Evolutionary conservation across 2,329 filamentous ascomycete species (phyloP).

Genomic region (Beauveria sp.): DNA sequence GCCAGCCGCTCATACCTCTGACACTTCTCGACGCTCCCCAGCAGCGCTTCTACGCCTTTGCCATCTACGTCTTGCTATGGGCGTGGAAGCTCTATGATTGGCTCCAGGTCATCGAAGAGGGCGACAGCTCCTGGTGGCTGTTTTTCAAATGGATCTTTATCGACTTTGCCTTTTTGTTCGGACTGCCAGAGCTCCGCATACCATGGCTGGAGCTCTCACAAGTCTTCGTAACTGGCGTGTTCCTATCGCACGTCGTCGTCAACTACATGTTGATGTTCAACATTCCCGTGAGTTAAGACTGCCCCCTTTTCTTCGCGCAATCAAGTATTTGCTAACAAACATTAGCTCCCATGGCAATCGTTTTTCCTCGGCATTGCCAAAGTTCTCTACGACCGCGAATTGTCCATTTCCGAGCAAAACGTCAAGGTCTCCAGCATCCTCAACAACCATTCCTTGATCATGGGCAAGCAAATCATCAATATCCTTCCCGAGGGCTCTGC

Average conservation of each 20-base stretch:
- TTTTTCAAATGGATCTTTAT: slow-evolving; percentile 92
- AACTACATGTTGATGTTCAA: slow-evolving; percentile 92
- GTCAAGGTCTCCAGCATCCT: slow-evolving; percentile 84
- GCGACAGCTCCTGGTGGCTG: slow-evolving; percentile 78
- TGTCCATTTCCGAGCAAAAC: slow-evolving; percentile 86
- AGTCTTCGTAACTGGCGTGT: slow-evolving; percentile 61
- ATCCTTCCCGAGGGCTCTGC: slow-evolving; percentile 95
- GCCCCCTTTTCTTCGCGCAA: too few relatives aligned
- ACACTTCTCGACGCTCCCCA: slow-evolving; percentile 80
- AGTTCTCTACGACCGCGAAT: slow-evolving; percentile 83
- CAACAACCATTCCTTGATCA: slow-evolving; percentile 86
- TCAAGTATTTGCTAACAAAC: background rate
- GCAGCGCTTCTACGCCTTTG: slow-evolving; percentile 79
- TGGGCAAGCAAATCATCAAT: slow-evolving; percentile 95
- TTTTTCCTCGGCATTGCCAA: slow-evolving; percentile 69
- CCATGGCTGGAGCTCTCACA: slow-evolving; percentile 94
- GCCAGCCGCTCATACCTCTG: slow-evolving; percentile 68
- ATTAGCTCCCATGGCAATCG: slow-evolving; percentile 63
- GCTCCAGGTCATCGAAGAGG: slow-evolving; percentile 67
- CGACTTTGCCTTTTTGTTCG: slow-evolving; percentile 81
- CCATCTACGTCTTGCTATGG: slow-evolving; percentile 68
- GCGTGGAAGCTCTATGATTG: slow-evolving; percentile 87
- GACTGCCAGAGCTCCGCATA: slow-evolving; percentile 79
- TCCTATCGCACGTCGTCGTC: slow-evolving; percentile 61
- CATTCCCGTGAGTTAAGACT: slow-evolving; percentile 53